Evolutionary conservation across 2,329 filamentous ascomycete genomes (phyloP).

Genomic region (Cercospora beticola): DNA sequence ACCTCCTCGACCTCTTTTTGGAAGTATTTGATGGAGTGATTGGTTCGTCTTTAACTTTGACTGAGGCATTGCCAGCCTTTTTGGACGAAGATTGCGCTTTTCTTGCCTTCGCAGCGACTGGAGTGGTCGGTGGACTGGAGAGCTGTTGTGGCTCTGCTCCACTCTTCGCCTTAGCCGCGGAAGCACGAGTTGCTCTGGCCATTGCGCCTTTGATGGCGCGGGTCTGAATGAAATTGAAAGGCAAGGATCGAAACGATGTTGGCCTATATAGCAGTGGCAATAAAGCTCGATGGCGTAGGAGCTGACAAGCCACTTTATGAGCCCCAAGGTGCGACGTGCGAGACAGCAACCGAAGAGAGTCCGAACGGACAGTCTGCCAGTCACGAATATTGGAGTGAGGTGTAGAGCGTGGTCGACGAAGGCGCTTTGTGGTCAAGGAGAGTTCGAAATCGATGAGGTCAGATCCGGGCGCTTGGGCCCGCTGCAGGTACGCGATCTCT

Average conservation of each 20-base stretch:
- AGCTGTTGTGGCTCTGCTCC: conserved; percentile 40
- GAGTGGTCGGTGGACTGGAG: conserved; percentile 46
- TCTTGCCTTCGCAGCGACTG: conserved; percentile 35
- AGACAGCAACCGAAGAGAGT: too few species aligned
- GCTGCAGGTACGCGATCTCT: conserved; percentile 3
- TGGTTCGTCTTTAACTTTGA: conserved; percentile 4
- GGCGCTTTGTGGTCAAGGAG: background rate
- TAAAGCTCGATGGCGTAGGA: background rate
- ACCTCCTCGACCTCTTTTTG: conserved; percentile 42
- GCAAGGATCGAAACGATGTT: background rate
- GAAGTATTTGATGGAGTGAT: conserved; percentile 23
- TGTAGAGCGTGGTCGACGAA: background rate
- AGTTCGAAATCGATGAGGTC: conserved; percentile 2
- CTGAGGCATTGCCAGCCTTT: conserved; percentile 11
- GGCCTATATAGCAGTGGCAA: background rate
- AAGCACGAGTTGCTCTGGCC: conserved; percentile 31
- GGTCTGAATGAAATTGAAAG: too few species aligned
- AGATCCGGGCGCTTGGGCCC: conserved; percentile 1
- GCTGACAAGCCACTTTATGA: background rate
- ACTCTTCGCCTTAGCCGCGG: conserved; percentile 21
- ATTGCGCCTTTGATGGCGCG: conserved; percentile 11
- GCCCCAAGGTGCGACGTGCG: background rate
- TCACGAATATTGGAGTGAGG: background rate
- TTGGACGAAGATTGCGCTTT: conserved; percentile 31
- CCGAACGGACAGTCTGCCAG: background rate